Evolutionary conservation across 75 land plant genomes (phyloP), one percentile per base, ranked within the genome.

Genomic region (Isoetes taiwanensis): DNA sequence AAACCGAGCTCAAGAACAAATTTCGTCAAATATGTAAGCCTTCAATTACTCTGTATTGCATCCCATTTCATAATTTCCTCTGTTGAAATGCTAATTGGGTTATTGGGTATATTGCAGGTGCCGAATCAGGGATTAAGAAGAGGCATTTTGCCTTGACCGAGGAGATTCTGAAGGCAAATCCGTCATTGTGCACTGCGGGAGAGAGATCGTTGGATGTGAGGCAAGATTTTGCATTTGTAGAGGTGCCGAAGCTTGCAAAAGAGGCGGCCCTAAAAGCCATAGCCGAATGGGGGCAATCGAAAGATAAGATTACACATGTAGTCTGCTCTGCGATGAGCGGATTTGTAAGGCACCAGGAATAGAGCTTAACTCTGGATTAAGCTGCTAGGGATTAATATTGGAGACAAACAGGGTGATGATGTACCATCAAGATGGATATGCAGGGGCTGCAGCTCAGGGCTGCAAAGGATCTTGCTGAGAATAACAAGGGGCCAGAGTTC

Each of bases 391-490:
- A 64, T 77, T 25, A 32, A 53, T 52, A 72, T 64, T 0, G 50
- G 30, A 6, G 74, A n/a, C 74, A 35, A 64, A 77, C 50, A 60
- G 80, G 10, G 32, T 61, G 48, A 66, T 72, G 76, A 28, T 76
- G 24, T 76, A 76, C 60, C 77, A 76, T 3, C 73, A 65, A 21
- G 80, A 79, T 2, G 75, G 79, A 54, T 78, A 61, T 42, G 78
- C 69, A 3, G 79, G 80, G 3, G 80, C 69, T 32, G 71, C 80
- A 0, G 67, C 64, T 75, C 21, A 64, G 80, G 43, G 55, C 70
- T 16, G 80, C 80, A 37, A 78, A 78, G 43, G 80, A 75, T 41
- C 39, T 78, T 2, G 78, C 80, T 6, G 78, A 78, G 66, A 78
- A 71, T 32, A 65, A 76, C 66, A 20, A 23, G 2, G 69, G 73